These are phyloP conservation scores for Hypoxylon sp. DNA, from an alignment of 2,329 filamentous ascomycete species.

Conservation along the genomic window DNA sequence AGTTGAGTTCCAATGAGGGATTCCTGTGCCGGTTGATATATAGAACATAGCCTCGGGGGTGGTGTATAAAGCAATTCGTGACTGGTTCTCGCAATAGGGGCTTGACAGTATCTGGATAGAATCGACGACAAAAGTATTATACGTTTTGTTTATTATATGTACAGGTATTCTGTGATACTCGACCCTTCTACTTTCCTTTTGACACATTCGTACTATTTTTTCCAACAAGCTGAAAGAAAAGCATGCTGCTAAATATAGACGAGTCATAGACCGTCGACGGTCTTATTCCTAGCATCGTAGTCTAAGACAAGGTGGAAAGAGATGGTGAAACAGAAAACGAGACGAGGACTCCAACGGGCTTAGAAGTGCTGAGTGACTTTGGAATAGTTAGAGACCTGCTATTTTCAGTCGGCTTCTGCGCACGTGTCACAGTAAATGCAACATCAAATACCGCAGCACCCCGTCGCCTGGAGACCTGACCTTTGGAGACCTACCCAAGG, in stretches of 20 bases:
- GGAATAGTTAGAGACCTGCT: constrained; percentile 7
- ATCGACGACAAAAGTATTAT: background rate
- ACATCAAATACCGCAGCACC: constrained; percentile 2
- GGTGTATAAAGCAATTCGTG: constrained; percentile 28
- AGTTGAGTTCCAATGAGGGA: constrained; percentile 11
- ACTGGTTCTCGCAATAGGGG: constrained; percentile 1
- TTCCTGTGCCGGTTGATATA: constrained; percentile 17
- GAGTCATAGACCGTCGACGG: background rate
- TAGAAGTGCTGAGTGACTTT: background rate
- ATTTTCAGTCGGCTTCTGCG: constrained; percentile 4
- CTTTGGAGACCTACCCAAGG: background rate
- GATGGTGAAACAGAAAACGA: constrained; percentile 15
- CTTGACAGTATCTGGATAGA: background rate
- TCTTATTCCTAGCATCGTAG: background rate
- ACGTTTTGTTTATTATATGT: background rate
- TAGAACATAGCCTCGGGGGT: constrained; percentile 29
- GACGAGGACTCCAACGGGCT: background rate
- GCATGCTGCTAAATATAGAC: background rate
- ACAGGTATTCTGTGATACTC: no score
- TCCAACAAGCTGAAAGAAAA: background rate
- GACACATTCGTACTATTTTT: background rate
- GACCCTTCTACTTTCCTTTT: background rate
- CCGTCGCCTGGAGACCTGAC: background rate
- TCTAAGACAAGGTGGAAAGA: background rate
- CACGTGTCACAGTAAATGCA: constrained; percentile 3